A percentile compares a stretch with the other conserved stretches of the same genome.
Evolutionary conservation across 306 rosid genomes (phyloP).

Genomic region (Quillaja saponaria): DNA sequence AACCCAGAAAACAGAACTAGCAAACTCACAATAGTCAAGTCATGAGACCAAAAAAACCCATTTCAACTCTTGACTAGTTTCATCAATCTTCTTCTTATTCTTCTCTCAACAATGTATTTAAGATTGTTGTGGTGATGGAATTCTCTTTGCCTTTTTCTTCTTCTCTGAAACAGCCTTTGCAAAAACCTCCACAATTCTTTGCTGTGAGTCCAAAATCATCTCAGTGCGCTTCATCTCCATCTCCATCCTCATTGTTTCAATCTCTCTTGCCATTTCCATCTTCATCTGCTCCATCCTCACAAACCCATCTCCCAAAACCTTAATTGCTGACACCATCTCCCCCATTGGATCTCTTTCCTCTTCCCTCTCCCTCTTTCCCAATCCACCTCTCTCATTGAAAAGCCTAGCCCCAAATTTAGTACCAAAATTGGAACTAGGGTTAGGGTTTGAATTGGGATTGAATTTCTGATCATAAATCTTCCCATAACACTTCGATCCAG

Average conservation of each 20-base stretch:
- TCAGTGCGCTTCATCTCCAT: conserved; percentile 96
- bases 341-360: conserved; percentile 52
- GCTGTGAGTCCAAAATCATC: conserved; percentile 95
- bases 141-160: conserved; percentile 61
- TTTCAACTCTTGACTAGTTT: too few species aligned
- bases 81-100: too few species aligned
- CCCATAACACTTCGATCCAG: conserved; percentile 50
- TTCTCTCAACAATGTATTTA: conserved; percentile 15
- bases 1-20: neutral
- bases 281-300: conserved; percentile 93
- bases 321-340: conserved; percentile 80
- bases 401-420: conserved; percentile 48
- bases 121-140: conserved; percentile 60
- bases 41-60: too few species aligned
- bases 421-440: conserved; percentile 34
- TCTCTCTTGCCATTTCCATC: conserved; percentile 96
- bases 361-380: conserved; percentile 55
- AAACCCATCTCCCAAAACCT: conserved; percentile 84
- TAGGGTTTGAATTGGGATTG: conserved; percentile 42
- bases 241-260: conserved; percentile 85
- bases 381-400: conserved; percentile 48
- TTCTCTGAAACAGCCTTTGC: conserved; percentile 81
- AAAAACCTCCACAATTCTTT: conserved; percentile 80
- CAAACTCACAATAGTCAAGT: too few species aligned
- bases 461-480: conserved; percentile 46